These are phyloP conservation scores for Glycyrrhiza uralensis DNA, from an alignment of 306 rosid genomes.

Conservation along the genomic window DNA sequence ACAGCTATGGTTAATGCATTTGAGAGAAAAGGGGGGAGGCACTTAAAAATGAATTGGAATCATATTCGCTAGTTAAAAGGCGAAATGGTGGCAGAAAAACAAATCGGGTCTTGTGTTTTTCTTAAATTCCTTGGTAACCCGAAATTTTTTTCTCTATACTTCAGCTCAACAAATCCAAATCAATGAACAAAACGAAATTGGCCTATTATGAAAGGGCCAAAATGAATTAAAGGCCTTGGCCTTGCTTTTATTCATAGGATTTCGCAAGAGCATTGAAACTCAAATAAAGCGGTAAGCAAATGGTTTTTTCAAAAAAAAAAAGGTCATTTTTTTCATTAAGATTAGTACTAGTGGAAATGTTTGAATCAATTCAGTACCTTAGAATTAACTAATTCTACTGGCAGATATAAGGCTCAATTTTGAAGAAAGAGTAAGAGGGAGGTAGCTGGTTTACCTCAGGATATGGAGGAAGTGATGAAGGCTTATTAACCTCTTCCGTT, in stretches of 20 bases:
- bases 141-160: not conserved
- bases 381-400: not conserved
- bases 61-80: no score
- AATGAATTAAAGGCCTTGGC: not conserved
- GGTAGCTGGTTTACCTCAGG: slow-evolving; percentile 47
- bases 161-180: not conserved
- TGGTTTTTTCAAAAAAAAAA: no score
- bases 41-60: no score
- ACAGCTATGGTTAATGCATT: not conserved
- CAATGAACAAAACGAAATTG: not conserved
- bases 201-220: not conserved
- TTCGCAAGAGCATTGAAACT: not conserved
- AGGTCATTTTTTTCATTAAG: not conserved
- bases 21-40: not conserved
- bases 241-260: not conserved
- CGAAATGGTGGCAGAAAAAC: no score
- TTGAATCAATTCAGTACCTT: not conserved
- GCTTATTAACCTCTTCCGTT: slow-evolving; percentile 44
- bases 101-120: no score
- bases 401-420: not conserved
- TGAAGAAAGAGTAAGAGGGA: not conserved
- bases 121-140: no score
- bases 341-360: not conserved
- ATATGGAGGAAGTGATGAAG: slow-evolving; percentile 61
- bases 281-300: not conserved